Evolutionary conservation across 2,329 filamentous ascomycete species (phyloP).

Genomic region (Alternaria brassicae): DNA sequence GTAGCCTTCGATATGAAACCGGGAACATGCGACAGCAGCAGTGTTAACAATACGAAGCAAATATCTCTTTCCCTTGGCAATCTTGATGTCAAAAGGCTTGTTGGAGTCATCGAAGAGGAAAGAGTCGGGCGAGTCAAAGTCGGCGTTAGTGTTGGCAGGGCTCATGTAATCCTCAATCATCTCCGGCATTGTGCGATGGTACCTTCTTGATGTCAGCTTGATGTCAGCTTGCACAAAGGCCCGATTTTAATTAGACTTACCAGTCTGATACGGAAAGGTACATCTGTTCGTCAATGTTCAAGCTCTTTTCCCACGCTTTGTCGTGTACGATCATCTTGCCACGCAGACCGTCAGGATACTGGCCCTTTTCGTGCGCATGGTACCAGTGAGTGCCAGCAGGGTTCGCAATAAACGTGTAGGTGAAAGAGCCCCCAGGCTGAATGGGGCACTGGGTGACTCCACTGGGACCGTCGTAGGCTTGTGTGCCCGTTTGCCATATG

Average conservation of each 20-base stretch:
- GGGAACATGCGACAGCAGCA: constrained; percentile 52
- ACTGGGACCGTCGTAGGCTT: constrained; percentile 79
- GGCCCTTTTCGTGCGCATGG: constrained; percentile 65
- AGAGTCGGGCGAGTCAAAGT: constrained; percentile 9
- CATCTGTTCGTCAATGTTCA: constrained; percentile 34
- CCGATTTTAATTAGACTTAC: background rate
- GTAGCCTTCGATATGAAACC: constrained; percentile 54
- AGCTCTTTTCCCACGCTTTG: constrained; percentile 49
- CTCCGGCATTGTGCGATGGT: constrained; percentile 13
- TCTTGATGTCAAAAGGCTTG: constrained; percentile 33
- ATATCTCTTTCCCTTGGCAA: constrained; percentile 63
- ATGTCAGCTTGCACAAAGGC: constrained; percentile 27
- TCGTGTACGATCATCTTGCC: constrained; percentile 52
- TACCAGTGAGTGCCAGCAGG: constrained; percentile 67
- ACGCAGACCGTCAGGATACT: constrained; percentile 51
- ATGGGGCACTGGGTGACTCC: constrained; percentile 70
- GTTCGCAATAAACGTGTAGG: constrained; percentile 69
- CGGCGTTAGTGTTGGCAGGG: constrained; percentile 49
- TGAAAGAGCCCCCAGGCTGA: constrained; percentile 66
- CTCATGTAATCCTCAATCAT: constrained; percentile 54
- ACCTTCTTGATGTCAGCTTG: background rate
- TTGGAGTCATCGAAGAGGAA: constrained; percentile 18
- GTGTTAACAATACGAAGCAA: constrained; percentile 70
- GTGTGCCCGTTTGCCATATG: constrained; percentile 58
- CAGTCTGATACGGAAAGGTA: constrained; percentile 16